Base-by-base conservation (phyloP, 2,329 filamentous ascomycete genomes). In the Pezizomycotina sp. region DNA sequence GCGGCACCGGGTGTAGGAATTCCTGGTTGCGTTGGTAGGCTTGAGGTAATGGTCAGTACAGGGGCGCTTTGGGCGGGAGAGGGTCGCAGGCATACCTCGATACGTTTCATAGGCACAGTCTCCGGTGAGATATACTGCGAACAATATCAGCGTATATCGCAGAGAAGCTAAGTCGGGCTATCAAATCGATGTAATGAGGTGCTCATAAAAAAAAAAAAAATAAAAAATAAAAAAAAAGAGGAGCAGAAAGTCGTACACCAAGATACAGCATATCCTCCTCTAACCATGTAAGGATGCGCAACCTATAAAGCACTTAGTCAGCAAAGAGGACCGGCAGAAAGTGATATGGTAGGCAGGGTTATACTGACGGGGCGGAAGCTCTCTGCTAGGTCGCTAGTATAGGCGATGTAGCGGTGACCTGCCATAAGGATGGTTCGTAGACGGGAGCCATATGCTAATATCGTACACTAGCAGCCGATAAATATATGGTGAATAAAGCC, bases 71-170 rank as follows among this genome's bases (percentile, higher is more conserved):
- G n/a, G n/a, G n/a, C n/a, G n/a, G n/a, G n/a, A n/a, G n/a, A n/a
- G n/a, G n/a, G n/a, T n/a, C n/a, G n/a, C n/a, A n/a, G n/a, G n/a
- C n/a, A n/a, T n/a, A n/a, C n/a, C n/a, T n/a, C n/a, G 92, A 64
- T 92, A 95, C 4, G 89, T 86, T 58, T 98, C 89, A 54, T 93
- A 76, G 21, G 69, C 67, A 30, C 95, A 86, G 53, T 98, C 89
- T 31, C 89, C 86, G 9, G 83, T 59, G 14, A 98, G 69, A 53
- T 98, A 98, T 7, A 78, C 65, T 89, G 89, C 95, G 2, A 81
- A 92, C 26, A 98, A 64, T 6, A 47, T 29, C 15, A 6, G 27
- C 12, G n/a, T 8, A 25, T n/a, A n/a, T n/a, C n/a, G n/a, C n/a
- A n/a, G n/a, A n/a, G n/a, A n/a, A n/a, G n/a, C n/a, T n/a, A n/a